These are phyloP conservation scores for Alternaria atra DNA, from an alignment of 2,329 filamentous ascomycete genomes.

Conservation along the genomic window DNA sequence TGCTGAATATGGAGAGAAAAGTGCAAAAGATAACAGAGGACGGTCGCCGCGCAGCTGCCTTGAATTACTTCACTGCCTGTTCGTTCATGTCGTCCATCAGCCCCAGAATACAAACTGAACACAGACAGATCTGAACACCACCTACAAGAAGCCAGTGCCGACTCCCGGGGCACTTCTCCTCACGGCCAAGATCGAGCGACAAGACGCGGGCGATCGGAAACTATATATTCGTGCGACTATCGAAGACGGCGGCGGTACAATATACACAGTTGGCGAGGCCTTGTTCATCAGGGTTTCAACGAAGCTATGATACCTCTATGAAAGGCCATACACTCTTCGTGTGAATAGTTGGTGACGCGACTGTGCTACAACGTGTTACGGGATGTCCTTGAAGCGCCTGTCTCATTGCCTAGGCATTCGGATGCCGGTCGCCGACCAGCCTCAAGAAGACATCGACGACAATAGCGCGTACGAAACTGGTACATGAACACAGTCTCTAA, in stretches of 20 bases:
- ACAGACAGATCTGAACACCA: constrained; percentile 61
- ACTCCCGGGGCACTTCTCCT: constrained; percentile 62
- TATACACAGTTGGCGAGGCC: constrained; percentile 63
- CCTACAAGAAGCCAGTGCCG: constrained; percentile 62
- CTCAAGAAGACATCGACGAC: background rate
- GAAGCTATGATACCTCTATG: constrained; percentile 29
- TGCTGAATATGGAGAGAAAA: constrained; percentile 51
- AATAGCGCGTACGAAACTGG: background rate
- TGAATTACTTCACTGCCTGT: constrained; percentile 48
- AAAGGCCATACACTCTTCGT: background rate
- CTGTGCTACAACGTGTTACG: background rate
- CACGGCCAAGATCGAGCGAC: constrained; percentile 55
- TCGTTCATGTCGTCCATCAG: constrained; percentile 14
- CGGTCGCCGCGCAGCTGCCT: constrained; percentile 10
- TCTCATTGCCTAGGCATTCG: background rate
- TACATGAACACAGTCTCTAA: background rate
- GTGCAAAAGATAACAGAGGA: constrained; percentile 14
- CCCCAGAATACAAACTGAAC: constrained; percentile 18
- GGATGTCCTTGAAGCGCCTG: background rate
- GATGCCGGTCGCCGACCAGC: background rate
- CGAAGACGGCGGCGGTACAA: constrained; percentile 58
- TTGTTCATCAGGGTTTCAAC: constrained; percentile 57
- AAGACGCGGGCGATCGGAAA: constrained; percentile 65
- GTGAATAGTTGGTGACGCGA: background rate
- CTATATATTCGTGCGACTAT: constrained; percentile 60